Evolutionary conservation across 208 protist genomes (phyloP).

Genomic region (Leishmania martiniquensis): DNA sequence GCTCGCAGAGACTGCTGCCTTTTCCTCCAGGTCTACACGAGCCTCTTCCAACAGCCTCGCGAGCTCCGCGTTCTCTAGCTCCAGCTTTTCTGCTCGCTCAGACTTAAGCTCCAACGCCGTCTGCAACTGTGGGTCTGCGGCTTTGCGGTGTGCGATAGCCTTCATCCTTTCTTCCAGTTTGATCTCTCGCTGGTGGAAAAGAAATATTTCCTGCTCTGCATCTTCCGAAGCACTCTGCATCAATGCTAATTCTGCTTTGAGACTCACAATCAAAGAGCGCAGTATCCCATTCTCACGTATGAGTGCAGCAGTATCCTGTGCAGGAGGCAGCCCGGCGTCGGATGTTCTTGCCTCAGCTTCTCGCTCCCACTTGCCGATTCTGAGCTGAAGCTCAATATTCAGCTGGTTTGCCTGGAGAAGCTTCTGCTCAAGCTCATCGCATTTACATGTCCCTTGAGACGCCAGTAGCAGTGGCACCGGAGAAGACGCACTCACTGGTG

Average conservation of each 20-base stretch:
- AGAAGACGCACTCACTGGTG: neutral
- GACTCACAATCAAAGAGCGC: conserved; percentile 5
- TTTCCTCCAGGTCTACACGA: conserved; percentile 30
- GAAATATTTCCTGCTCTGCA: conserved; percentile 9
- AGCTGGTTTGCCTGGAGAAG: conserved; percentile 30
- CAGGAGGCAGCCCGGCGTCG: neutral
- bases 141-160: conserved; percentile 18
- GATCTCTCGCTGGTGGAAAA: conserved; percentile 10
- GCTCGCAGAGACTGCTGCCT: neutral
- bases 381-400: conserved; percentile 36
- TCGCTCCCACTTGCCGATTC: conserved; percentile 24
- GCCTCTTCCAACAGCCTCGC: conserved; percentile 46
- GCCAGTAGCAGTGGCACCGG: neutral
- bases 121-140: conserved; percentile 21
- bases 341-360: neutral
- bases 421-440: conserved; percentile 28
- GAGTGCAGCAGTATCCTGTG: neutral
- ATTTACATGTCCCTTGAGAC: neutral
- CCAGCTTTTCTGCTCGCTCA: conserved; percentile 27
- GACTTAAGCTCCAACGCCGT: conserved; percentile 29
- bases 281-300: conserved; percentile 16
- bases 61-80: conserved; percentile 52
- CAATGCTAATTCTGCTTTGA: conserved; percentile 12
- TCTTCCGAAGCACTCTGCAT: conserved; percentile 11
- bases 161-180: conserved; percentile 14